Evolutionary conservation across 2,329 filamentous ascomycete genomes (phyloP).

Genomic region (Septoria linicola): DNA sequence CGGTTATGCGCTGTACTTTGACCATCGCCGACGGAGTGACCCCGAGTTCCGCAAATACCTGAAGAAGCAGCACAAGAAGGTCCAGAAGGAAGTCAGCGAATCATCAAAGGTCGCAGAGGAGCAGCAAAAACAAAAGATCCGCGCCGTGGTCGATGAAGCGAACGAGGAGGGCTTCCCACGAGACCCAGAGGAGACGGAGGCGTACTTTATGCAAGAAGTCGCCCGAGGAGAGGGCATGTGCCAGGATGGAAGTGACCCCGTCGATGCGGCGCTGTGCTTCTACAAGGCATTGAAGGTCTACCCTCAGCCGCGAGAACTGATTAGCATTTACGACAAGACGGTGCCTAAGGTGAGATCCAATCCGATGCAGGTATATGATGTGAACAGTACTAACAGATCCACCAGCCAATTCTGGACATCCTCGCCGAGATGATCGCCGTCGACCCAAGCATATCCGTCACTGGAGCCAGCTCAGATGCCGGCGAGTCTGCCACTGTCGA

Average conservation of each 20-base stretch:
- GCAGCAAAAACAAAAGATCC: conserved; percentile 71
- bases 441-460: conserved; percentile 61
- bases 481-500: conserved; percentile 35
- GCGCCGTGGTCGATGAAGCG: conserved; percentile 71
- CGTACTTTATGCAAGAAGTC: conserved; percentile 95
- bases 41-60: conserved; percentile 62
- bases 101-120: conserved; percentile 64
- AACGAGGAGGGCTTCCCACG: conserved; percentile 89
- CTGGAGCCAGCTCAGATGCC: conserved; percentile 30
- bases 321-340: conserved; percentile 97
- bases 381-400: conserved; percentile 21
- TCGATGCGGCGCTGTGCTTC: conserved; percentile 91
- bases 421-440: conserved; percentile 97
- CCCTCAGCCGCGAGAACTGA: conserved; percentile 86
- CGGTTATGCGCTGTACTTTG: conserved; percentile 66
- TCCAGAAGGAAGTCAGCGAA: conserved; percentile 70
- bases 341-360: conserved; percentile 75
- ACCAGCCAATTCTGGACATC: conserved; percentile 84
- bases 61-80: conserved; percentile 73
- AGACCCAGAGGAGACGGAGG: conserved; percentile 88
- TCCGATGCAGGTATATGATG: neutral
- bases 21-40: conserved; percentile 63
- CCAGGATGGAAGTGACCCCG: conserved; percentile 71
- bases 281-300: conserved; percentile 99
- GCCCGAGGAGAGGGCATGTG: conserved; percentile 81